Evolutionary conservation across 2,329 filamentous ascomycete species (phyloP).

Genomic region (Aspergillus phoenicis): DNA sequence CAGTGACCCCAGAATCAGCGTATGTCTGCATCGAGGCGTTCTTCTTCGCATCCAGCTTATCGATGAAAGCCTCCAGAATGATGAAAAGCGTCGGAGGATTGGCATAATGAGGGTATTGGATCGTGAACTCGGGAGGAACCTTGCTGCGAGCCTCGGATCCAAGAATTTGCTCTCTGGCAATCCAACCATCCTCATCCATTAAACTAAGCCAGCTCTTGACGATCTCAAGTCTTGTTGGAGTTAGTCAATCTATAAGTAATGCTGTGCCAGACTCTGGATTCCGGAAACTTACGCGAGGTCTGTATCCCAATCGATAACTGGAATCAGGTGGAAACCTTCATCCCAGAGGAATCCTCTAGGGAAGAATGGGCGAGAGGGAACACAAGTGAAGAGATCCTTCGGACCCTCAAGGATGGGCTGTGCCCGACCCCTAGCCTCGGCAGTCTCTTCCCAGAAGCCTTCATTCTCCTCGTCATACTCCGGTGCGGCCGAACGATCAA

Average conservation of each 20-base stretch:
- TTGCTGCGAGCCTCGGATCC: constrained; percentile 91
- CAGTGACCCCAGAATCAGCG: constrained; percentile 32
- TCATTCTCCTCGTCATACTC: constrained; percentile 96
- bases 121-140: constrained; percentile 88
- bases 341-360: constrained; percentile 97
- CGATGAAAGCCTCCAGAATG: constrained; percentile 79
- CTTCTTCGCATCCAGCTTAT: constrained; percentile 65
- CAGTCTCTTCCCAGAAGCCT: constrained; percentile 92
- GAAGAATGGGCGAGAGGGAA: constrained; percentile 94
- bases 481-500: constrained; percentile 86
- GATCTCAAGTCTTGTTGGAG: constrained; percentile 64
- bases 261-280: neutral
- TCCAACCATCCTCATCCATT: constrained; percentile 98
- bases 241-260: constrained; percentile 18
- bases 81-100: constrained; percentile 96
- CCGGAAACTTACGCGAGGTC: constrained; percentile 66
- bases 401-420: constrained; percentile 75
- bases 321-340: constrained; percentile 92
- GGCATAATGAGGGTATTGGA: constrained; percentile 95
- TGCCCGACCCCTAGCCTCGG: constrained; percentile 71
- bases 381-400: constrained; percentile 84
- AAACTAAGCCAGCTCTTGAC: constrained; percentile 94
- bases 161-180: constrained; percentile 92
- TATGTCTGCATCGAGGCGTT: constrained; percentile 29
- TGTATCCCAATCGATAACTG: constrained; percentile 90